A percentile compares a stretch with the other conserved stretches of the same genome.
phyloP scores from a whole-genome alignment of 345 rosid species.

The Salix udensis region DNA sequence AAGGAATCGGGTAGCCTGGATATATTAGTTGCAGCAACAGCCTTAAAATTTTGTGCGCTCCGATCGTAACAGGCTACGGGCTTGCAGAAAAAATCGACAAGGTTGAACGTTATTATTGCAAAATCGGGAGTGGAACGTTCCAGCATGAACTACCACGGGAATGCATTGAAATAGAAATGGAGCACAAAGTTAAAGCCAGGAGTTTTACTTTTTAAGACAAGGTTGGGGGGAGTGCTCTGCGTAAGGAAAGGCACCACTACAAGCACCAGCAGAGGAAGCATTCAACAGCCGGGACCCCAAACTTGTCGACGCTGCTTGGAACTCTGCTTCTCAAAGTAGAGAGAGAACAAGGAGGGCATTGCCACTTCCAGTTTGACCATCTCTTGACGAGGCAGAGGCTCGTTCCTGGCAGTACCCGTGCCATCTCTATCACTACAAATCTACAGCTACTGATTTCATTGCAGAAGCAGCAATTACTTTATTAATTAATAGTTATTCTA shows the following conservation, averaged over 20 bases:
- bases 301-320: background rate
- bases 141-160: slow-evolving; percentile 19
- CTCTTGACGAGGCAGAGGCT: background rate
- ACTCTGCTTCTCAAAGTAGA: background rate
- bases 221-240: no score
- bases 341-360: background rate
- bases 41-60: background rate
- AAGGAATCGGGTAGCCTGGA: no score
- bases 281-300: background rate
- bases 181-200: background rate
- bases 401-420: background rate
- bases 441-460: background rate
- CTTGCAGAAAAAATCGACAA: background rate
- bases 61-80: background rate
- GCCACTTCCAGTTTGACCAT: background rate
- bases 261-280: background rate
- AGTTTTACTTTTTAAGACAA: background rate
- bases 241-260: no score
- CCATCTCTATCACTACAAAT: background rate
- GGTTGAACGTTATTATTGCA: background rate
- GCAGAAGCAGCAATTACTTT: background rate
- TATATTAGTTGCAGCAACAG: background rate
- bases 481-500: no score
- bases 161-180: background rate
- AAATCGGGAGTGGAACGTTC: background rate